phyloP scores from a whole-genome alignment of 805 yeast species.

The Wickerhamiella siamensis region DNA sequence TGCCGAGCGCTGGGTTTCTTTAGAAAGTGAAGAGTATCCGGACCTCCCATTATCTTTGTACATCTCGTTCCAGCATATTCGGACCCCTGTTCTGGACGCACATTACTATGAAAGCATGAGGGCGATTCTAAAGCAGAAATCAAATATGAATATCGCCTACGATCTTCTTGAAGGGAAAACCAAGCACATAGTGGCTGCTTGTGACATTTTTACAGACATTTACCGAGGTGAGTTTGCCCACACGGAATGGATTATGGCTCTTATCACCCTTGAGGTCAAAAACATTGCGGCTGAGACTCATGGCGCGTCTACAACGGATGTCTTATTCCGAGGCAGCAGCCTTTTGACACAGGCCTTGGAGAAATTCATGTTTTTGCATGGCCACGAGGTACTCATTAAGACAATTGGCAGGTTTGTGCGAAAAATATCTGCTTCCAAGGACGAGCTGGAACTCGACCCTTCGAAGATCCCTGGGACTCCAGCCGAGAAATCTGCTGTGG shows the following conservation, averaged over 20 bases:
- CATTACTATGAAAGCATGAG: conserved; percentile 48
- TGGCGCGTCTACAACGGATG: conserved; percentile 28
- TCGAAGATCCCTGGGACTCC: conserved; percentile 30
- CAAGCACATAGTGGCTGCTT: conserved; percentile 4
- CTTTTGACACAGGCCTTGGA: conserved; percentile 73
- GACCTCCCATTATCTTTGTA: conserved; percentile 15
- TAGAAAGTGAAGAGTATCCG: not conserved
- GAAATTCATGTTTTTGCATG: conserved; percentile 56
- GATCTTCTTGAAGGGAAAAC: conserved; percentile 18
- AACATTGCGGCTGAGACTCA: conserved; percentile 9
- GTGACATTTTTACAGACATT: conserved; percentile 45
- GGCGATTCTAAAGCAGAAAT: conserved; percentile 32
- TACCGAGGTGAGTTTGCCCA: conserved; percentile 59
- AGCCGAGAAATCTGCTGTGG: conserved; percentile 27
- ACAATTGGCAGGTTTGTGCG: conserved; percentile 58
- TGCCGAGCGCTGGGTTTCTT: not conserved
- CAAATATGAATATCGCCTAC: conserved; percentile 28
- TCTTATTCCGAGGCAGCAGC: conserved; percentile 74
- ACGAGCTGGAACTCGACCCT: conserved; percentile 69
- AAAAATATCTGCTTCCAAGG: conserved; percentile 35
- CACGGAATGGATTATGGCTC: conserved; percentile 54
- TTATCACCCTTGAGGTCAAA: conserved; percentile 52
- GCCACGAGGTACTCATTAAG: conserved; percentile 61
- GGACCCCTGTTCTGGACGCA: conserved; percentile 33
- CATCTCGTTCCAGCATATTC: conserved; percentile 16